A percentile compares a stretch with the other conserved stretches of the same genome.
These are phyloP conservation scores for Cryphonectria japonica DNA, from an alignment of 2,329 filamentous ascomycete genomes.

Conservation along the genomic window DNA sequence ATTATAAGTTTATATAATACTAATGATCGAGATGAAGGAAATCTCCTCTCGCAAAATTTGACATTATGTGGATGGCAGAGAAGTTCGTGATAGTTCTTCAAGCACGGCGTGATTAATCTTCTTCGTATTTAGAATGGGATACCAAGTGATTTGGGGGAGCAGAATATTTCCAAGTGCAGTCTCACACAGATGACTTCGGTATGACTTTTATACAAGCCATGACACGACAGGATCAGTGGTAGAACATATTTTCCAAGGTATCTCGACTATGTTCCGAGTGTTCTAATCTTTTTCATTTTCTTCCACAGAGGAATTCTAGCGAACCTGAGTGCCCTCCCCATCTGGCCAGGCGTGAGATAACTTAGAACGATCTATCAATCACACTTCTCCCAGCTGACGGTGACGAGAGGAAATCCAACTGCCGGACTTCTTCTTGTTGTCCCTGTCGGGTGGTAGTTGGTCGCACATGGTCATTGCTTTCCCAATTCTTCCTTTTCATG, in stretches of 20 bases:
- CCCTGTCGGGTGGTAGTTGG: too few relatives aligned
- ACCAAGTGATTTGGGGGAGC: too few relatives aligned
- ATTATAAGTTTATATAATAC: not conserved
- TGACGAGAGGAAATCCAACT: not conserved
- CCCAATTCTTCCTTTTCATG: too few relatives aligned
- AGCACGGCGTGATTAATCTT: too few relatives aligned
- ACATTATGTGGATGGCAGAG: not conserved
- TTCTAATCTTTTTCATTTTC: not conserved
- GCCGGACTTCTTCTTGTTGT: not conserved
- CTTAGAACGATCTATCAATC: not conserved
- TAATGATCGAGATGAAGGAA: not conserved
- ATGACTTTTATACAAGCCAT: not conserved
- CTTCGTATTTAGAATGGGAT: too few relatives aligned
- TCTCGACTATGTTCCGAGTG: not conserved
- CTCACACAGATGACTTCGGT: not conserved
- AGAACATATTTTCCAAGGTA: not conserved
- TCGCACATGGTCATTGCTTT: too few relatives aligned
- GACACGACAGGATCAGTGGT: not conserved
- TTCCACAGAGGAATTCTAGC: not conserved
- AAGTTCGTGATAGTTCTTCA: too few relatives aligned
- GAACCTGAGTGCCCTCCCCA: not conserved
- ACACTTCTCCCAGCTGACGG: not conserved
- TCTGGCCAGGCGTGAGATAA: not conserved
- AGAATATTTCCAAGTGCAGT: not conserved
- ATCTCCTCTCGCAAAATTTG: not conserved